A percentile compares a stretch with the other conserved stretches of the same genome.
These are phyloP conservation scores for Cyclostephanos invisitatus DNA, from an alignment of 108 stramenopile species.

Conservation along the genomic window DNA sequence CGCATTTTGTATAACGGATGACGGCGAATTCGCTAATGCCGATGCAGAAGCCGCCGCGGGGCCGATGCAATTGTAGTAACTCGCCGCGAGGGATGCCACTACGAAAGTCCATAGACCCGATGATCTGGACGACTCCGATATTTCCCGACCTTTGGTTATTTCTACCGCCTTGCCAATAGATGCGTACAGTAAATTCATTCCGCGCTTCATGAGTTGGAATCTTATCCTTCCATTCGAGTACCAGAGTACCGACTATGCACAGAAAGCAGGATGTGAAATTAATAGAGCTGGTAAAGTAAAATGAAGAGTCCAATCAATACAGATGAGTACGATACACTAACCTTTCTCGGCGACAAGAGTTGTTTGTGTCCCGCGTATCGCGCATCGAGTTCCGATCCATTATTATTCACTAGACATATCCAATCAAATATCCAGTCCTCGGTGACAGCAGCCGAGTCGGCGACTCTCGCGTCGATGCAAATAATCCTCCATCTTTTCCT, in stretches of 20 bases:
- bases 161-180: constrained; percentile 77
- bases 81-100: constrained; percentile 69
- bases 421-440: constrained; percentile 62
- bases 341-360: constrained; percentile 33
- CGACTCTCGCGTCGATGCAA: constrained; percentile 64
- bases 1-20: constrained; percentile 74
- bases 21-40: constrained; percentile 36
- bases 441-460: constrained; percentile 46
- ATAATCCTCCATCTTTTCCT: constrained; percentile 45
- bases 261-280: neutral
- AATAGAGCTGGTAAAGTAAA: neutral
- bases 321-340: constrained; percentile 25
- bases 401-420: constrained; percentile 38
- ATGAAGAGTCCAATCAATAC: constrained; percentile 16
- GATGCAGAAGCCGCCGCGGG: constrained; percentile 56
- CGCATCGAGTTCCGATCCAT: constrained; percentile 12
- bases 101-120: constrained; percentile 53
- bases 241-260: constrained; percentile 56
- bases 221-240: constrained; percentile 75
- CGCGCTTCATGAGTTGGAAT: constrained; percentile 72
- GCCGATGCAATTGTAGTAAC: constrained; percentile 76
- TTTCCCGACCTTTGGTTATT: constrained; percentile 46
- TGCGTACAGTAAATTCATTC: constrained; percentile 82
- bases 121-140: constrained; percentile 28
- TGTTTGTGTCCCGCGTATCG: constrained; percentile 12